Base-by-base conservation (phyloP, 192 early-diverging fungal species). In the Umbelopsis ramanniana region DNA sequence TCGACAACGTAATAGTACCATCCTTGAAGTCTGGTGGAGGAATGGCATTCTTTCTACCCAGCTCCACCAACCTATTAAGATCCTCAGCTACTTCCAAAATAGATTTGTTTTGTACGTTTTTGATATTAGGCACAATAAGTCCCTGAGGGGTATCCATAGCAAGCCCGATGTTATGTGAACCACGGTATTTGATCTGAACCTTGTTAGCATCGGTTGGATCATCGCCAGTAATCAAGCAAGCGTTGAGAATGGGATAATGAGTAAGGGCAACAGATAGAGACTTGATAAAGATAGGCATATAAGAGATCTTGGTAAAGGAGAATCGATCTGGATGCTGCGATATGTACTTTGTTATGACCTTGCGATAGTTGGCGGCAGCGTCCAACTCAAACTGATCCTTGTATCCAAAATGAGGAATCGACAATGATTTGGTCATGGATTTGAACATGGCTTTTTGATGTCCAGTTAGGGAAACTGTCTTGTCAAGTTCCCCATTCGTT, bases 101-200 rank as follows among this genome's bases (percentile, higher is more conserved):
- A 46, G 93, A 92, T 80, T 93, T 91, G 48, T 77, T 72, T 72
- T 98, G 89, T 1, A 96, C 94, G 67, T 93, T 86, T 86, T 98
- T 98, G 79, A 99, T 89, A 76, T 95, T 96, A 12, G 97, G 97
- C 10, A 98, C 95, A 29, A 97, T 70, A 38, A 99, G 82, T 2
- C 97, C 97, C 68, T 91, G 84, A 7, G 96, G 94, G n/a, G 96
- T 97, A 76, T 99, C 97, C 96, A 99, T 96, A 19, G 97, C 97
- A 40, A 99, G 81, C 47, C 95, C 93, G 74, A 99, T 93, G 81
- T 99, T 97, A 78, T 98, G 97, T 6, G 83, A 79, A 1, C 84
- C 84, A 37, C 94, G 86, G 78, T 93, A 97, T 69, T 83, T 83
- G 47, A 99, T 72, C 74, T 85, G 83, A 46, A 88, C 88, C 29